These are phyloP conservation scores for Blastocystis sp. DNA, from an alignment of 352 stramenopile genomes.

Conservation along the genomic window DNA sequence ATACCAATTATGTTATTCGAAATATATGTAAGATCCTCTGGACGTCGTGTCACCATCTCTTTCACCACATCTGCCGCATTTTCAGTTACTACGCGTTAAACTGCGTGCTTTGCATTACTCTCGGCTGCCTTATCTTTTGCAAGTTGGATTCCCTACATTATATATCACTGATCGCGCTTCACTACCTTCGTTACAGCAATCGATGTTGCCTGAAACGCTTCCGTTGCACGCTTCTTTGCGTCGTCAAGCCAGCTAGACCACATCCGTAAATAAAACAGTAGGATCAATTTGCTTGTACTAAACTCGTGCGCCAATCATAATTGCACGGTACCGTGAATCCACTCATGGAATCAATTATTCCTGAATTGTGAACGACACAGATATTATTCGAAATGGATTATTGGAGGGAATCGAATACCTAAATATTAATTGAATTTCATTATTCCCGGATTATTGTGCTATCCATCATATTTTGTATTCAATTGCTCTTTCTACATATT, in stretches of 20 bases:
- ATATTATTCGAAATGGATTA: too few species aligned
- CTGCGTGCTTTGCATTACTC: neutral
- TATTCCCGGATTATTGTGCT: too few species aligned
- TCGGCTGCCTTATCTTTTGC: constrained; percentile 48
- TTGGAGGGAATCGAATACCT: too few species aligned
- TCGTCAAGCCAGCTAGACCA: constrained; percentile 47
- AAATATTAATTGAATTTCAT: too few species aligned
- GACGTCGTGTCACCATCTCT: constrained; percentile 16
- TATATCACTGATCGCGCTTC: neutral
- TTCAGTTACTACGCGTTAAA: neutral
- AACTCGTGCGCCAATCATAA: too few species aligned
- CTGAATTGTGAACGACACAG: too few species aligned
- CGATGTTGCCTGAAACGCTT: constrained; percentile 12
- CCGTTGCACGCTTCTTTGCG: constrained; percentile 27
- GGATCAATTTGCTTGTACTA: too few species aligned
- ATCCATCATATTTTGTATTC: too few species aligned
- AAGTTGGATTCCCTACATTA: constrained; percentile 19
- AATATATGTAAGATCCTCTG: constrained; percentile 59
- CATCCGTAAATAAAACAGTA: neutral
- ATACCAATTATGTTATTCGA: constrained; percentile 51
- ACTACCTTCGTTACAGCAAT: neutral
- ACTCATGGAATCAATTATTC: too few species aligned
- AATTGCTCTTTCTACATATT: too few species aligned
- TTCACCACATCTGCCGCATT: constrained; percentile 59
- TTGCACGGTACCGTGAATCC: too few species aligned